Base-by-base conservation (phyloP, 140 eudicot species). In the Stevia rebaudiana region DNA sequence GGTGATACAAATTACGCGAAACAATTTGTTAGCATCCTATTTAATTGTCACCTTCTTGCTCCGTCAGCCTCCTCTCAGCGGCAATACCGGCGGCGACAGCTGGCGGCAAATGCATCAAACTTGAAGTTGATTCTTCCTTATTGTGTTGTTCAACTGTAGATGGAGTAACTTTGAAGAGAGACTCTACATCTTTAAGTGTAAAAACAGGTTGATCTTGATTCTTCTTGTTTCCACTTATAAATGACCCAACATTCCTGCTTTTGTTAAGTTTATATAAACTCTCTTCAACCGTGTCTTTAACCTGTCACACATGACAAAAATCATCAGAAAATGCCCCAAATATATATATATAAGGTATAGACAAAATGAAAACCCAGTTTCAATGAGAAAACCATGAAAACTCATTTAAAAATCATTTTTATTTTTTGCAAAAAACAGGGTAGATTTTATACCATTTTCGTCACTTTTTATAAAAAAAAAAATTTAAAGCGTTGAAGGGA, bases 221-320 rank as follows among this genome's bases (percentile, higher is more conserved):
- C 83, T 81, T 92, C 70, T 83, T 83, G 75, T 92, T 92, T 59
- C 95, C 95, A 11, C 94, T 85, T 44, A 85, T 74, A 69, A 81
- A 82, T 5, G 86, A 77, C 30, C 75, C 65, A 50, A 70, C 17
- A 22, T 63, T 77, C 81, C 94, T 68, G 73, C 89, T 83, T 78
- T 81, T 88, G 54, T 92, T 92, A 68, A 92, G 51, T 57, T 81
- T 92, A 69, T 88, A 85, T 61, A 92, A 60, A 81, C 98, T 85
- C 74, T 92, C 98, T 76, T 92, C 98, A 9, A 92, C 98, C 8
- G 94, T 92, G 69, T 79, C 82, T 76, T 92, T 88, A 77, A 91
- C 95, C 98, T 87, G 57, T 60, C 73, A 65, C 33, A 28, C 33
- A 28, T 4, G 33, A 2, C 2, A n/a, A n/a, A n/a, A n/a, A n/a